Base-by-base conservation (phyloP, 805 yeast species). In the Candida nanaspora region DNA sequence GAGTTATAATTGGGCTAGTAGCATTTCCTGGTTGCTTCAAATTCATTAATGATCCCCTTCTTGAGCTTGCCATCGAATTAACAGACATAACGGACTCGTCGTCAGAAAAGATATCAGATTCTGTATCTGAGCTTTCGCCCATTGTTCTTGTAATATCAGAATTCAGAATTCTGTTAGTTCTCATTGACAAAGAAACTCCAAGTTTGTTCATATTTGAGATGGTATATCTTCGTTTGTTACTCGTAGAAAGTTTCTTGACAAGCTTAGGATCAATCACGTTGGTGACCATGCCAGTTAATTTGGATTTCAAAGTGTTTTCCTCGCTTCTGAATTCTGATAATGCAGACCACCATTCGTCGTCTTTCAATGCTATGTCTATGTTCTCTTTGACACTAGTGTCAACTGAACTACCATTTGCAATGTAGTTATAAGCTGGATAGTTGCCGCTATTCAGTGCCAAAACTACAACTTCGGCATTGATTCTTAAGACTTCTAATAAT, bases 321-420 rank as follows among this genome's bases (percentile, higher is more conserved):
- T 45, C 65, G 27, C 62, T 55, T 42, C 96, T 71, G 0, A 84
- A 80, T 35, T 70, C 76, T 29, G 69, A 64, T 40, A 87, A 63
- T 41, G 81, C 81, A 35, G 63, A 63, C 96, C 96, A 93, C 97
- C 98, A 91, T 39, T 77, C 82, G 42, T 84, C 89, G n/a, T 69
- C 63, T 19, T 64, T 65, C 37, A 91, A 61, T 0, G 66, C 57
- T 13, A 53, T 46, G 37, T 81, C 73, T 8, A 88, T 76, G 22
- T 64, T 67, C 2, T 69, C 72, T 19, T 65, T 52, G 27, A 53
- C 59, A 3, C 40, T 43, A 0, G 55, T 35, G 19, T 63, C 63
- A 45, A 59, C 71, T 18, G 31, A 33, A 15, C 56, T 61, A 0
- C 96, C 97, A 46, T 80, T 80, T 4, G 87, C 76, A 46, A 93